phyloP scores from a whole-genome alignment of 495 filamentous ascomycete genomes.

The Opeltia flavorubescens region DNA sequence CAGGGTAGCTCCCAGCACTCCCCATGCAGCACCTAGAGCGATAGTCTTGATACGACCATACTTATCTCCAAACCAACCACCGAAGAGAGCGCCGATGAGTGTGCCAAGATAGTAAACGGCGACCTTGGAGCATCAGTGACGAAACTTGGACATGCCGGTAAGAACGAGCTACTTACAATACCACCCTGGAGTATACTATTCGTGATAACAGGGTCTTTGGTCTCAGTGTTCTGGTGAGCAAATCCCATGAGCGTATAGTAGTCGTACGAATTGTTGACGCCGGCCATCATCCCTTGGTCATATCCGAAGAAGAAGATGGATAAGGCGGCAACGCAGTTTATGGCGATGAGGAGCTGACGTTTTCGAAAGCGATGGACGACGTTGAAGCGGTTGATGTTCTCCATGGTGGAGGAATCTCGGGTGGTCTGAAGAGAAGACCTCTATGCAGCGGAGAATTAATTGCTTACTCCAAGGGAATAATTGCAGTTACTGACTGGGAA shows the following conservation, averaged over 20 bases:
- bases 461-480: no score
- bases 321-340: slow-evolving; percentile 32
- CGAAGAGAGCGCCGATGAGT: slow-evolving; percentile 41
- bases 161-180: slow-evolving; percentile 31
- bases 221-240: slow-evolving; percentile 36
- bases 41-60: slow-evolving; percentile 47
- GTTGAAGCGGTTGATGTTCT: slow-evolving; percentile 35
- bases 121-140: slow-evolving; percentile 1
- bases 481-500: no score
- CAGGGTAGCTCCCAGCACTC: slow-evolving; percentile 40
- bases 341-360: slow-evolving; percentile 38
- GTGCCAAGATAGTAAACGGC: slow-evolving; percentile 55
- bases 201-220: slow-evolving; percentile 35
- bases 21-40: slow-evolving; percentile 38
- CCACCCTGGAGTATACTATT: slow-evolving; percentile 51
- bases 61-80: slow-evolving; percentile 46
- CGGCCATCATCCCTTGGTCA: slow-evolving; percentile 40
- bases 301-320: slow-evolving; percentile 44
- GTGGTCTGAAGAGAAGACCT: no score
- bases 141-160: not conserved
- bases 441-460: no score
- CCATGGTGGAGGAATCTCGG: slow-evolving; percentile 12
- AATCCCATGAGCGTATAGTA: slow-evolving; percentile 48
- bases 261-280: slow-evolving; percentile 28
- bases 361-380: slow-evolving; percentile 46